Evolutionary conservation across 108 stramenopile species (phyloP), one percentile per base, ranked within the genome.

Genomic region (Cyclotella kingstonii): DNA sequence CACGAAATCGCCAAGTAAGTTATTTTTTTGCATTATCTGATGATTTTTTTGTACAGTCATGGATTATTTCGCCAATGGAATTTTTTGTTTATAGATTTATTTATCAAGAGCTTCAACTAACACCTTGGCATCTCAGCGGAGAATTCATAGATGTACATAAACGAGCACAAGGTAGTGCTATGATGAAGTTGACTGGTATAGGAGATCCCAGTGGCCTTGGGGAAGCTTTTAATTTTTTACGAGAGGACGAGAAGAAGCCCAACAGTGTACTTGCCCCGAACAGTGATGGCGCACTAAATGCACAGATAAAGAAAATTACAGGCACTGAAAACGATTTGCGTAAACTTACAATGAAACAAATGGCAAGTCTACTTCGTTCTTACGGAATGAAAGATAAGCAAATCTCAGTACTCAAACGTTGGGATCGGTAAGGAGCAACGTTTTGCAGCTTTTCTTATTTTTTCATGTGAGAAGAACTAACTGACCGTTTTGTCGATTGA

Each of bases 291-390:
- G 88, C 87, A 6, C 73, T 86, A 35, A 84, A 63, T 50, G 80
- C 82, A n/a, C 82, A 87, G 57, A 85, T 89, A 55, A 87, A 87
- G 72, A 90, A 88, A 51, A 91, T 89, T 56, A 90, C 89, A 0
- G 93, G 87, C 17, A 90, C 87, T 21, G 82, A 87, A 47, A 84
- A 90, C 66, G 93, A 94, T 81, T 66, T 94, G 50, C 74, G 93
- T 61, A 94, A 91, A 71, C 81, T 94, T 8, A 94, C 86, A 9
- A 94, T 94, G 93, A 87, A 90, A 28, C 89, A 94, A 60, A 91
- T 94, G 93, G 78, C 78, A 5, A 70, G 71, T 28, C 69, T 90
- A 34, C 77, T 91, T 28, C 80, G 83, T n/a, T 84, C 82, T 0
- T 91, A 88, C 60, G 90, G 88, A 10, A 90, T 91, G 87, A 72